Percentiles rank a stretch among this genome's conserved stretches.
Conservation (phyloP, 192 early-diverging fungal genomes). For the Funneliformis mosseae region DNA sequence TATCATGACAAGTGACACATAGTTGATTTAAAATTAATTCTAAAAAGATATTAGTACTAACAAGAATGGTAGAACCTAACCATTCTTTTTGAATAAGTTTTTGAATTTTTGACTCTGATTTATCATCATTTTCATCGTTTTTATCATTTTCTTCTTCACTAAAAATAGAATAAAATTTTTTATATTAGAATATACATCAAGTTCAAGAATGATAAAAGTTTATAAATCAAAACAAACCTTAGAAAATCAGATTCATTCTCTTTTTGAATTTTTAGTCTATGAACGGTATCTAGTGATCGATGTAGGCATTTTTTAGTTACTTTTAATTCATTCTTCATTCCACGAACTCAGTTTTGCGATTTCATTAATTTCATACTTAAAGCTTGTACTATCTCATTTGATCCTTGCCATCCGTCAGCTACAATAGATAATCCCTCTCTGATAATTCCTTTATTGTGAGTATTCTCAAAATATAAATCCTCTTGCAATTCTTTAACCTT, state of each 20-base stretch:
- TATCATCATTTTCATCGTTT: too few relatives aligned
- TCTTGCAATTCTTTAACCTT: background rate
- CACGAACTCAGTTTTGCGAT: background rate
- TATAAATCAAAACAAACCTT: background rate
- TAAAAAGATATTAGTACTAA: conserved; percentile 9
- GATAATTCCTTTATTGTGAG: background rate
- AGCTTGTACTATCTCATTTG: background rate
- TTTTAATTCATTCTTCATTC: background rate
- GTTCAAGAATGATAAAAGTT: too few relatives aligned
- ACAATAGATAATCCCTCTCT: background rate
- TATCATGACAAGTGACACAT: background rate
- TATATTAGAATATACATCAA: too few relatives aligned
- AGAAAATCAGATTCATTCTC: background rate
- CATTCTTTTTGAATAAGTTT: background rate
- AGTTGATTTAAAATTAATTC: background rate
- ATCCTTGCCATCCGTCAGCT: background rate
- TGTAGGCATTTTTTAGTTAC: background rate
- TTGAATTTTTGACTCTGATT: background rate
- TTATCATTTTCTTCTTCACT: background rate
- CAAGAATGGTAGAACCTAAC: background rate
- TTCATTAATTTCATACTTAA: background rate
- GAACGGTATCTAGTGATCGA: background rate
- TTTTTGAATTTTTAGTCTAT: background rate
- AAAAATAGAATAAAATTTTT: background rate
- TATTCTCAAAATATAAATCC: conserved; percentile 12